These are phyloP conservation scores for Firmiana major DNA, from an alignment of 345 rosid genomes.

Conservation along the genomic window DNA sequence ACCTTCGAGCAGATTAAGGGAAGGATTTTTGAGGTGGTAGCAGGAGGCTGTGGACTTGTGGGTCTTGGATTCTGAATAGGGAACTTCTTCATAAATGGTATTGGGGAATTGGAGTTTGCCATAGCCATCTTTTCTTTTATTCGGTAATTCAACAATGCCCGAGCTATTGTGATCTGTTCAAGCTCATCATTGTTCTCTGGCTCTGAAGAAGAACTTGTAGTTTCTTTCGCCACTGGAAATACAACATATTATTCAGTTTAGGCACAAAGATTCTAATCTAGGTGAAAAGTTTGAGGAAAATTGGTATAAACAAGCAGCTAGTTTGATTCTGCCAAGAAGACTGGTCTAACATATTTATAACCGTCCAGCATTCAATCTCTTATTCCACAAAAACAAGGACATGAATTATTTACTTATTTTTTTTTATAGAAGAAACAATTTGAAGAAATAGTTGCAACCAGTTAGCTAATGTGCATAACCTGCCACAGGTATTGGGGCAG, in stretches of 20 bases:
- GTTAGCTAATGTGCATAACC: background rate
- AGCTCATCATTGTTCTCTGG: conserved; percentile 81
- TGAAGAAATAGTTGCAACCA: background rate
- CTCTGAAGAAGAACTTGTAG: conserved; percentile 69
- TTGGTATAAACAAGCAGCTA: background rate
- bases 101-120: conserved; percentile 43
- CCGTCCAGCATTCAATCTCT: background rate
- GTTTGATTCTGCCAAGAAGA: background rate
- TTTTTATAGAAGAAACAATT: too few species aligned
- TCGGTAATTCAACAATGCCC: conserved; percentile 69
- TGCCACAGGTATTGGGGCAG: background rate
- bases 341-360: background rate
- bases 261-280: background rate
- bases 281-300: background rate
- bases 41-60: conserved; percentile 73
- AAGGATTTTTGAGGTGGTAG: conserved; percentile 78
- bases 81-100: conserved; percentile 73
- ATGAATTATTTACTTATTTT: background rate
- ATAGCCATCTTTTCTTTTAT: conserved; percentile 73
- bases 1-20: conserved; percentile 77
- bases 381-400: background rate
- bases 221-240: conserved; percentile 89
- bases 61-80: conserved; percentile 68
- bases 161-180: conserved; percentile 89
- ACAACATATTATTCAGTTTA: background rate